These are phyloP conservation scores for Plasmodium knowlesi DNA, from an alignment of 169 alveolate species.

Conservation along the genomic window DNA sequence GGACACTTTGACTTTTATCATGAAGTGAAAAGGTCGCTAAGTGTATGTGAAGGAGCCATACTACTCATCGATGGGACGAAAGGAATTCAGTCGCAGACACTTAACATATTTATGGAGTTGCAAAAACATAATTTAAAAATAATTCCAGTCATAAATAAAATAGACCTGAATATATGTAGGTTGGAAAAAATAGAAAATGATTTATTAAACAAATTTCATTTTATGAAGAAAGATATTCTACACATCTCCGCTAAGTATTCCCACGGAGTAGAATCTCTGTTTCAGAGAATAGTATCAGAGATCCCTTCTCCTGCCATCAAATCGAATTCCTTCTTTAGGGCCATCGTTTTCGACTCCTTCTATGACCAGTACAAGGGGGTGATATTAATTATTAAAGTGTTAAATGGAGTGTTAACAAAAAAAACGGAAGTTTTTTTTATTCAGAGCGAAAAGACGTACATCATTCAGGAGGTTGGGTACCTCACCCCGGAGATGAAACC, in stretches of 20 bases:
- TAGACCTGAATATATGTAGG: conserved; percentile 88
- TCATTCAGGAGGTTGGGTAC: conserved; percentile 82
- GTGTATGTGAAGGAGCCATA: conserved; percentile 95
- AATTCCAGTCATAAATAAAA: conserved; percentile 95
- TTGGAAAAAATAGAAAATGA: conserved; percentile 77
- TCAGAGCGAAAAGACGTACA: conserved; percentile 72
- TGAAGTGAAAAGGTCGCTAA: conserved; percentile 94
- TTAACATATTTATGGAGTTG: conserved; percentile 90
- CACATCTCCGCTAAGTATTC: conserved; percentile 93
- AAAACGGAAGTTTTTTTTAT: conserved; percentile 79
- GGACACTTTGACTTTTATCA: conserved; percentile 96
- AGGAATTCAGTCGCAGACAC: conserved; percentile 96
- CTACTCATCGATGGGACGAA: conserved; percentile 93
- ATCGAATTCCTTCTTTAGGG: conserved; percentile 85
- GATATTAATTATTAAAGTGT: conserved; percentile 85
- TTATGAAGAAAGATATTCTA: conserved; percentile 86
- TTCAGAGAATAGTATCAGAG: conserved; percentile 84
- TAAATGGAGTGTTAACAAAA: conserved; percentile 80
- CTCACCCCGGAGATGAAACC: conserved; percentile 80
- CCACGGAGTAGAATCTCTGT: conserved; percentile 85
- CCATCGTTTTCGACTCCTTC: conserved; percentile 93
- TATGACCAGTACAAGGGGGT: conserved; percentile 93
- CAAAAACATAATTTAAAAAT: conserved; percentile 89
- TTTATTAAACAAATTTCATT: conserved; percentile 76
- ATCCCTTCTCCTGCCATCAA: conserved; percentile 89